These are phyloP conservation scores for Jackrogersella multiformis DNA, from an alignment of 495 filamentous ascomycete species.

Conservation along the genomic window DNA sequence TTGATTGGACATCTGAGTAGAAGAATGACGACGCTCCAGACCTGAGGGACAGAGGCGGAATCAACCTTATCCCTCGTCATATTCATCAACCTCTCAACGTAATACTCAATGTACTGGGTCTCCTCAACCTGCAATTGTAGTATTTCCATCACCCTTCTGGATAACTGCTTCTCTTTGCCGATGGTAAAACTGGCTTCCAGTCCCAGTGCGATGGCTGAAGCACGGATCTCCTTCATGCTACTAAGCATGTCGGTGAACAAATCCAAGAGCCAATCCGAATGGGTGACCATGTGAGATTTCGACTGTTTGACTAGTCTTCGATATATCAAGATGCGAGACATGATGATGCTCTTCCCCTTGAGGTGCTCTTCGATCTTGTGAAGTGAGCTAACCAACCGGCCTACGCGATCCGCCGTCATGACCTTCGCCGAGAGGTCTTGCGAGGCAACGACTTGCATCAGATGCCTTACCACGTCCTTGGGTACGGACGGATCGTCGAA, in stretches of 20 bases:
- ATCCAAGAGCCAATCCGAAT: conserved; percentile 79
- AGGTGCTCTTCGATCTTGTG: conserved; percentile 76
- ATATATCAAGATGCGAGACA: conserved; percentile 79
- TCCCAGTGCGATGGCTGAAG: conserved; percentile 77
- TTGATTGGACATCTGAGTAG: conserved; percentile 74
- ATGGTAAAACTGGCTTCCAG: conserved; percentile 69
- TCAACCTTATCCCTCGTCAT: conserved; percentile 75
- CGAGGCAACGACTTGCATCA: conserved; percentile 78
- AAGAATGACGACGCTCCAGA: conserved; percentile 85
- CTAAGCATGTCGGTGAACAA: conserved; percentile 84
- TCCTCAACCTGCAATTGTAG: conserved; percentile 67
- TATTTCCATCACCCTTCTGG: conserved; percentile 70
- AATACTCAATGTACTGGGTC: conserved; percentile 68
- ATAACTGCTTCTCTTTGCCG: conserved; percentile 70
- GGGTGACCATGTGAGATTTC: conserved; percentile 68
- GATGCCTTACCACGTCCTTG: conserved; percentile 78
- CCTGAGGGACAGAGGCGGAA: conserved; percentile 75
- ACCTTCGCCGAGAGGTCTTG: conserved; percentile 79
- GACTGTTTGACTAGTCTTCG: conserved; percentile 74
- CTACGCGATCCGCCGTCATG: conserved; percentile 74
- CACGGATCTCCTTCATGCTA: conserved; percentile 75
- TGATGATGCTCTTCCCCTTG: conserved; percentile 78
- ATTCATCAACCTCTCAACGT: conserved; percentile 71
- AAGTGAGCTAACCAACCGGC: conserved; percentile 71
- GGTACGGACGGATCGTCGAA: conserved; percentile 66